Evolutionary conservation across 2,329 filamentous ascomycete species (phyloP).

Genomic region (Colletotrichum sp.): DNA sequence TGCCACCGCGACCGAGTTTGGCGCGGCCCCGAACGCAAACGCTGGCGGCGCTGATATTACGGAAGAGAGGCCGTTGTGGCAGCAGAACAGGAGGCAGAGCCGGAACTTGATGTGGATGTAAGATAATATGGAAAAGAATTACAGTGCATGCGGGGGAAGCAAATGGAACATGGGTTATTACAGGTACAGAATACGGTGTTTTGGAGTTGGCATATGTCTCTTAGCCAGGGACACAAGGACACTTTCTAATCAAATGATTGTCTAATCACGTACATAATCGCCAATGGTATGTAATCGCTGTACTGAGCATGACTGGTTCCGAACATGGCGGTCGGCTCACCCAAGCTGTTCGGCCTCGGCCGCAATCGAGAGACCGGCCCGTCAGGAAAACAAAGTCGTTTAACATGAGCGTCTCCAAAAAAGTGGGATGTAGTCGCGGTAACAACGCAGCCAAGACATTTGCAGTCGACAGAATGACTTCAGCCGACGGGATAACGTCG

Average conservation of each 20-base stretch:
- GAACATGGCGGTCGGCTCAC: fast-evolving
- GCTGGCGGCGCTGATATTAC: slow-evolving; percentile 2
- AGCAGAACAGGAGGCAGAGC: slow-evolving; percentile 56
- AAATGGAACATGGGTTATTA: not conserved
- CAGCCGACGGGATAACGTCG: not conserved
- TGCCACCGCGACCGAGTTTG: not conserved
- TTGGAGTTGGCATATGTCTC: not conserved
- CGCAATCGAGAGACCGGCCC: not conserved
- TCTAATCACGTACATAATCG: not conserved
- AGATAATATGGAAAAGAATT: slow-evolving; percentile 5
- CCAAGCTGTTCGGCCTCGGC: not conserved
- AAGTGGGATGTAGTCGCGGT: not conserved
- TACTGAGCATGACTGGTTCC: fast-evolving
- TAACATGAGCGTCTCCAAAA: not conserved
- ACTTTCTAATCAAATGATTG: not conserved
- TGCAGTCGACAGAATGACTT: not conserved
- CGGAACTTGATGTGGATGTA: slow-evolving; percentile 55
- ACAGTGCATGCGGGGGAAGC: not conserved
- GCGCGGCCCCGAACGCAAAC: not conserved
- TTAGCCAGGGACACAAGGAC: not conserved
- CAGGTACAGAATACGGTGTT: not conserved
- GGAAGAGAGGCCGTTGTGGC: slow-evolving; percentile 53
- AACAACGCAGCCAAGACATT: not conserved
- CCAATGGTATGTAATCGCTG: not conserved
- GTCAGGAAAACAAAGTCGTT: not conserved